Base-by-base conservation (phyloP, 495 filamentous ascomycete genomes). In the Penicillium robsamsonii region DNA sequence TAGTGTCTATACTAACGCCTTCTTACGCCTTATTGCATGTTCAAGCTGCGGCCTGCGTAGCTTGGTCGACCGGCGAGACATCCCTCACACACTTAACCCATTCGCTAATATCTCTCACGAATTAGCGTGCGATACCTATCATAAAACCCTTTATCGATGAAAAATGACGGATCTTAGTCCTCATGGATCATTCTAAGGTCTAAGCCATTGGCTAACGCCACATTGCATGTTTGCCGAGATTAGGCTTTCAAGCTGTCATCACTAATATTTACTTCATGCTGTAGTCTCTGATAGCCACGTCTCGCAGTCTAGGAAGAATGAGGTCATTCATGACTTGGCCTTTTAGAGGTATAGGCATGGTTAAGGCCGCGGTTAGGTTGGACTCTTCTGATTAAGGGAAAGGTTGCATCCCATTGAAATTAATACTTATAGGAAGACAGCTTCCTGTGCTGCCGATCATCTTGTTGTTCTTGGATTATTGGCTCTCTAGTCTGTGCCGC, bases 91-190 rank as follows among this genome's bases (percentile, higher is more conserved):
- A 15, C 25, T 52, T 40, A 17, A 61, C 53, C 58, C 24, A 61
- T 48, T 53, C 7, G 15, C 40, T 15, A 38, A 62, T 52, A 35
- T 62, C 59, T 30, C 50, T 43, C 20, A 63, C 53, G 27, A 59
- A 63, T 12, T 49, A 49, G n/a, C 64, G 63, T 12, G 67, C 67
- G 42, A 61, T 61, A 46, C 65, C 67, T 38, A 62, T 47, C 47
- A 46, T 46, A 2, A 2, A 70, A 59, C 25, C 65, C 63, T 3
- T 66, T 53, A n/a, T 63, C 54, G 15, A 65, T 55, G 15, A 72
- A 70, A 45, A 68, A 72, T 37, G 37, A 52, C 1, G 58, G 55
- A 46, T 72, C 55, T 37, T 62, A 57, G 52, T 70, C 63, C 38
- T 63, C 15, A 35, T 64, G 17, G 17, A 72, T 65, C 57, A 64